phyloP scores from a whole-genome alignment of 2,329 filamentous ascomycete genomes.

The Colletotrichum costaricense region DNA sequence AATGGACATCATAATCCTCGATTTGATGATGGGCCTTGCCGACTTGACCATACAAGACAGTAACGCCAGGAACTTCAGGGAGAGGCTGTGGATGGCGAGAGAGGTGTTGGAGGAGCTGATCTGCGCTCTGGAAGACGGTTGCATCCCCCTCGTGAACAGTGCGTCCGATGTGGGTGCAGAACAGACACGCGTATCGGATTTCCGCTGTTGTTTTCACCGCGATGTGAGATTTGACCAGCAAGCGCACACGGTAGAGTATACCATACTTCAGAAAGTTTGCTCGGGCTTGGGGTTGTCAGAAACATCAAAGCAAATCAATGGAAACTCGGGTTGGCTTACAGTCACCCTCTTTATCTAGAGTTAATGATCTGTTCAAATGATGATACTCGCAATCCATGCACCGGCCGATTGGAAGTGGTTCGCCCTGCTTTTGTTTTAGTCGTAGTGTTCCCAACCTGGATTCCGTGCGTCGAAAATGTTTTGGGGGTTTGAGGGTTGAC shows the following conservation, averaged over 20 bases:
- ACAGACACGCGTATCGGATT: constrained; percentile 54
- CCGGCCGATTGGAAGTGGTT: constrained; percentile 38
- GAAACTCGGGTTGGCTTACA: constrained; percentile 38
- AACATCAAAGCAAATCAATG: background rate
- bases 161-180: constrained; percentile 48
- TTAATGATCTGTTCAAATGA: constrained; percentile 44
- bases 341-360: constrained; percentile 44
- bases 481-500: constrained; percentile 2
- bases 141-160: constrained; percentile 53
- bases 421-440: constrained; percentile 31
- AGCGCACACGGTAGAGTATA: constrained; percentile 51
- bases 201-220: constrained; percentile 44
- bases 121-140: constrained; percentile 51
- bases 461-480: background rate
- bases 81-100: constrained; percentile 54
- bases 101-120: constrained; percentile 52
- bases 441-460: background rate
- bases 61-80: constrained; percentile 49
- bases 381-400: constrained; percentile 42
- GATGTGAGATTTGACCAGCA: constrained; percentile 57
- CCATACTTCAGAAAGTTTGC: constrained; percentile 47
- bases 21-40: constrained; percentile 41
- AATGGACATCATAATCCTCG: constrained; percentile 51
- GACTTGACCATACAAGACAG: constrained; percentile 45
- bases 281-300: constrained; percentile 40